Base-by-base conservation (phyloP, 345 rosid genomes). In the Brassica nigra region DNA sequence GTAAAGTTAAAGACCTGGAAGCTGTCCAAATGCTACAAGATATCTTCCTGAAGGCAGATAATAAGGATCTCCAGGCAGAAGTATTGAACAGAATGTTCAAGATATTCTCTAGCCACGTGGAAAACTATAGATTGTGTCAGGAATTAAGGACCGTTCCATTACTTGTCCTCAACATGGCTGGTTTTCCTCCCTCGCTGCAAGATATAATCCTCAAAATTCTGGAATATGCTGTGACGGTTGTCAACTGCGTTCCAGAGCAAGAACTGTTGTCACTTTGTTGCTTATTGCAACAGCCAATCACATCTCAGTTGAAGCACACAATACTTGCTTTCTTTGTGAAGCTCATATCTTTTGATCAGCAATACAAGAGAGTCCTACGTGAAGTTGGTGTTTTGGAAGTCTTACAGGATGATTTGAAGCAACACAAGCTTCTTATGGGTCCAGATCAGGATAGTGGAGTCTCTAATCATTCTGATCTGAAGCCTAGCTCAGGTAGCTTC, bases 1-100 rank as follows among this genome's bases (percentile, higher is more conserved):
- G 76, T 82, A 92, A 92, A 87, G 94, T 96, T 70, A 96, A 93
- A 85, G 99, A 96, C 88, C 95, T 96, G 83, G 98, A 96, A 85
- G 99, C 99, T 70, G 93, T 96, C 75, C 99, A 93, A 85, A 89
- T 96, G 93, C 86, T 96, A 84, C 99, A 91, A 78, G 97, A 96
- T 84, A 90, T 96, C 62, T 92, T 93, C 79, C 94, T 96, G 68
- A 96, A 96, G 88, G 99, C 98, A 59, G 88, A 88, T 78, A 88
- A 81, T 82, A 84, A 82, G 76, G 92, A 87, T 78, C 85, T 96
- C 71, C 99, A 92, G 92, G 97, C 93, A 66, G 99, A 96, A 90
- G 98, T 96, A 68, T 83, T 96, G 79, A 90, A 92, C 84, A 88
- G 99, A 85, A 89, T 96, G 92, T 96, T 96, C 76, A 93, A 96